A percentile compares a stretch with the other conserved stretches of the same genome.
phyloP scores from a whole-genome alignment of 352 stramenopile genomes.

The Globisporangium nodosum region DNA sequence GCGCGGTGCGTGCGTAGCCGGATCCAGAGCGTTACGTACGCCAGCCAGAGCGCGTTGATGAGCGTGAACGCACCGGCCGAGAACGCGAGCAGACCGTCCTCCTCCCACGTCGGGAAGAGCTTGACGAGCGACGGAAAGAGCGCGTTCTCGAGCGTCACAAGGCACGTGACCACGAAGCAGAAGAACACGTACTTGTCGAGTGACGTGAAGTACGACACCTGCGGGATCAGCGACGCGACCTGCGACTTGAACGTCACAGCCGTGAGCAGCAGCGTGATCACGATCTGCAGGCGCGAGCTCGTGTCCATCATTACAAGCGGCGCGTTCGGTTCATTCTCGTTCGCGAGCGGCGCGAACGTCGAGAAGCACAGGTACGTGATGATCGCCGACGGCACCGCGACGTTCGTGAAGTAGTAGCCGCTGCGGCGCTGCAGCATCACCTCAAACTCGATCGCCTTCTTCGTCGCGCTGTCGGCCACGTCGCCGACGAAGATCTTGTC shows the following conservation, averaged over 20 bases:
- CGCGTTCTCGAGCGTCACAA: conserved; percentile 28
- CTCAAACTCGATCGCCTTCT: conserved; percentile 25
- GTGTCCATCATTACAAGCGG: conserved; percentile 16
- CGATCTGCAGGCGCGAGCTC: conserved; percentile 24
- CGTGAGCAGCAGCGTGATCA: conserved; percentile 37
- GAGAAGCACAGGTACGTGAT: conserved; percentile 40
- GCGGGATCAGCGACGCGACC: conserved; percentile 21
- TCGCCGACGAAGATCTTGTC: conserved; percentile 28
- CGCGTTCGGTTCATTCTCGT: no score
- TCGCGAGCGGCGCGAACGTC: conserved; percentile 17
- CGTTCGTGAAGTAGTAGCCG: conserved; percentile 32
- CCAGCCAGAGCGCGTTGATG: conserved; percentile 19
- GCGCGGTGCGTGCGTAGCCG: conserved; percentile 12
- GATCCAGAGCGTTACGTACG: conserved; percentile 17
- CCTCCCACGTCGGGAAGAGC: conserved; percentile 7
- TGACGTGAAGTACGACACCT: conserved; percentile 36
- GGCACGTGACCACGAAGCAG: conserved; percentile 25
- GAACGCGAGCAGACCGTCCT: conserved; percentile 12
- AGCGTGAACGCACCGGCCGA: conserved; percentile 19
- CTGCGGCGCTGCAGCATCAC: conserved; percentile 28
- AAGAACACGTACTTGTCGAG: conserved; percentile 36
- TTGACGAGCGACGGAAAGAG: conserved; percentile 10
- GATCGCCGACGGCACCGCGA: conserved; percentile 23
- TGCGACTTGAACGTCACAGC: conserved; percentile 36
- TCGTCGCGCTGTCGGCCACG: conserved; percentile 14